Conservation (phyloP, 192 early-diverging fungal genomes). For the Geranomyces variabilis region DNA sequence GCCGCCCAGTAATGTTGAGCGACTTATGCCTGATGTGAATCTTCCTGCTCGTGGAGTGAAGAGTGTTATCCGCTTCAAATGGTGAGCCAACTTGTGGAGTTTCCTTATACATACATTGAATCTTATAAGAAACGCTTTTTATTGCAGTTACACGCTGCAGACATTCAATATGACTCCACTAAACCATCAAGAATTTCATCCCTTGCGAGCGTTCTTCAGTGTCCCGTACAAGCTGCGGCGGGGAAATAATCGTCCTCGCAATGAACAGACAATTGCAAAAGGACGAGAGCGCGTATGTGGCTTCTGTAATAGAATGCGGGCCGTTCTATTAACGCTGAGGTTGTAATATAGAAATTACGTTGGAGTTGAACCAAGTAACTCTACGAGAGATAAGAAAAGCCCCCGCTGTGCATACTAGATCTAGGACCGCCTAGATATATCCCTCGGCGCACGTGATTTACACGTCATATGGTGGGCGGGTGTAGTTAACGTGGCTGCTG, state of each 20-base stretch:
- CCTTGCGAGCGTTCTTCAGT: slow-evolving; percentile 11
- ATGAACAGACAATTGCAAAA: slow-evolving; percentile 18
- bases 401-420: too few relatives aligned
- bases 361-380: too few relatives aligned
- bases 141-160: slow-evolving; percentile 12
- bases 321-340: too few relatives aligned
- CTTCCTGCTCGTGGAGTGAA: neutral
- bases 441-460: too few relatives aligned
- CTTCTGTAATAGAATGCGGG: too few relatives aligned
- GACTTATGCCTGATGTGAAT: slow-evolving; percentile 15
- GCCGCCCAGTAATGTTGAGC: too few relatives aligned
- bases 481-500: too few relatives aligned
- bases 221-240: slow-evolving; percentile 1
- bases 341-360: too few relatives aligned
- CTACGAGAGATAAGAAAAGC: too few relatives aligned
- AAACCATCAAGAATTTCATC: slow-evolving; percentile 17
- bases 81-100: neutral
- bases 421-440: too few relatives aligned
- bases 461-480: too few relatives aligned
- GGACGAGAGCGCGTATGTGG: slow-evolving; percentile 12
- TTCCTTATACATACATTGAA: neutral
- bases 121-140: neutral
- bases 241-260: slow-evolving; percentile 6
- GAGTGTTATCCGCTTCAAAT: slow-evolving; percentile 20
- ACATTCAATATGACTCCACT: slow-evolving; percentile 14